These are phyloP conservation scores for Taxillus chinensis DNA, from an alignment of 164 flowering plant genomes.

Conservation along the genomic window DNA sequence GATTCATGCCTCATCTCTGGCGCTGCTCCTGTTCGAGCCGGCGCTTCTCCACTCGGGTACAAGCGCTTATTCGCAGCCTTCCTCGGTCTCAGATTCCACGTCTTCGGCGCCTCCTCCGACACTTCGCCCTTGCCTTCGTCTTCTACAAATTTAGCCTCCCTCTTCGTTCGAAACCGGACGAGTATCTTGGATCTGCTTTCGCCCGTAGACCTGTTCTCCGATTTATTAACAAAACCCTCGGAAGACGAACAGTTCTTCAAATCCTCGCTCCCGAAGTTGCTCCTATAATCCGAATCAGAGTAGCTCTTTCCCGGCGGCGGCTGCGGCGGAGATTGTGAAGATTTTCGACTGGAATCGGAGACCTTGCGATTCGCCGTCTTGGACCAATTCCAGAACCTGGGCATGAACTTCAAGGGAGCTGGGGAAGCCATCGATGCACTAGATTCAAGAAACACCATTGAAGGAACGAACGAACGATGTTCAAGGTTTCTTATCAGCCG, in stretches of 20 bases:
- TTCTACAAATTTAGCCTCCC: background rate
- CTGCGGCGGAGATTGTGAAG: constrained; percentile 9
- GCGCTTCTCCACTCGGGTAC: background rate
- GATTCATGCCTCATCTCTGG: background rate
- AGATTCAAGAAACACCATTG: background rate
- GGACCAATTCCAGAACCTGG: constrained; percentile 22
- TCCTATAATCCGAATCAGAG: background rate
- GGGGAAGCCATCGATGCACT: constrained; percentile 13
- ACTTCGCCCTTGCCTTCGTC: constrained; percentile 7
- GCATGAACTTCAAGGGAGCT: constrained; percentile 13
- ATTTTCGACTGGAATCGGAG: background rate
- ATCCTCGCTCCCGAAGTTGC: background rate
- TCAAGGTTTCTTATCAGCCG: background rate
- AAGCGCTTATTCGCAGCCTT: background rate
- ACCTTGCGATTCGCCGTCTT: background rate
- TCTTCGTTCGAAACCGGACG: background rate
- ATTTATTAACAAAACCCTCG: too few species aligned
- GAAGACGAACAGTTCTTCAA: too few species aligned
- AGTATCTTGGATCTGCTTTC: background rate
- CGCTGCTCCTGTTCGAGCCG: constrained; percentile 1
- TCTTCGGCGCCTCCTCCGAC: constrained; percentile 5
- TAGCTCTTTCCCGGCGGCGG: background rate
- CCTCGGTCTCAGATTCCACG: constrained; percentile 13
- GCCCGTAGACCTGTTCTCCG: too few species aligned
- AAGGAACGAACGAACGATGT: background rate